Evolutionary conservation across 495 filamentous ascomycete species (phyloP).

Genomic region (Penicillium parvum): DNA sequence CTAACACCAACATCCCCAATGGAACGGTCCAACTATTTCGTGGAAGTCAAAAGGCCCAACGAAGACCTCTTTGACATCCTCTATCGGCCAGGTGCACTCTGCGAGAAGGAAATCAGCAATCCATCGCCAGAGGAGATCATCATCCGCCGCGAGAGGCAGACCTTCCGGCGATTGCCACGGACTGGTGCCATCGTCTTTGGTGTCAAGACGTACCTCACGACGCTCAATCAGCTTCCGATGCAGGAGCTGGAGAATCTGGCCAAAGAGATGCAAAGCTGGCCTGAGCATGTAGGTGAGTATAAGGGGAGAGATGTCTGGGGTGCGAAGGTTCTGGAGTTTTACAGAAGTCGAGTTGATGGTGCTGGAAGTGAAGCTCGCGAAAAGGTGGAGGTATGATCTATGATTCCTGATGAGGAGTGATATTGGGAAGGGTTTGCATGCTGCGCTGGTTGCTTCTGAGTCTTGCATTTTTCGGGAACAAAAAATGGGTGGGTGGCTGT

Average conservation of each 20-base stretch:
- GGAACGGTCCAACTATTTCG: conserved; percentile 53
- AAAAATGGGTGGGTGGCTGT: conserved; percentile 36
- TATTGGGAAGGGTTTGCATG: no score
- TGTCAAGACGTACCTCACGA: conserved; percentile 49
- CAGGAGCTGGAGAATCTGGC: conserved; percentile 42
- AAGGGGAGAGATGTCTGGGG: conserved; percentile 52
- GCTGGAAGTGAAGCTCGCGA: conserved; percentile 13
- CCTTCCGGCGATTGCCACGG: conserved; percentile 47
- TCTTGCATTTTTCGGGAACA: conserved; percentile 12
- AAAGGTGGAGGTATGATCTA: conserved; percentile 23
- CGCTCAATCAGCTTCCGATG: conserved; percentile 43
- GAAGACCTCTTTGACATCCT: conserved; percentile 41
- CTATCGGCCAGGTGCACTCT: conserved; percentile 33
- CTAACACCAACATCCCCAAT: conserved; percentile 44
- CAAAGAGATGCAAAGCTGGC: conserved; percentile 49
- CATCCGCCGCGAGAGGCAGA: conserved; percentile 53
- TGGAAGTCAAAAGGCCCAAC: conserved; percentile 43
- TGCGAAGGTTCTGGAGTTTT: conserved; percentile 40
- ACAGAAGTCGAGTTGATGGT: conserved; percentile 22
- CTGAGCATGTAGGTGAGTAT: conserved; percentile 47
- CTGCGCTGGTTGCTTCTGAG: not conserved
- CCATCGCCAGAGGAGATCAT: conserved; percentile 40
- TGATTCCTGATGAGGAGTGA: not conserved
- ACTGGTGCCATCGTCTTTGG: conserved; percentile 49
- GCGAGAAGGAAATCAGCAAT: conserved; percentile 26